Conservation (phyloP, 371 early-diverging fungal species). For the Rhizomucor pusillus region DNA sequence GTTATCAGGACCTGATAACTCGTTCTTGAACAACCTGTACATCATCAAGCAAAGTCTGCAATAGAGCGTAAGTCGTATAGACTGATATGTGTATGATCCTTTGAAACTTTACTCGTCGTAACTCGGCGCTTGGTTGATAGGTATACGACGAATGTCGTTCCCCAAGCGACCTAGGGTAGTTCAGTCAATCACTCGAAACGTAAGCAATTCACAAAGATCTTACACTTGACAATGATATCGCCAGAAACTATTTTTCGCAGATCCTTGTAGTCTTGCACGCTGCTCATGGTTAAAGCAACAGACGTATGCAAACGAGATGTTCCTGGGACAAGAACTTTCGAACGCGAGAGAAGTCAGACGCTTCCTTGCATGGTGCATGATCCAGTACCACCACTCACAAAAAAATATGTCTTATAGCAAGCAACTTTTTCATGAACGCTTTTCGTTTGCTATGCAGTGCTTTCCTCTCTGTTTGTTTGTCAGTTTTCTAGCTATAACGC, state of each 20-base stretch:
- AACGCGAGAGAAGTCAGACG: no score
- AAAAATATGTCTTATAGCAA: no score
- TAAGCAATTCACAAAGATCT: neutral
- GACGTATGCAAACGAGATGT: no score
- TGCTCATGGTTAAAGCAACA: no score
- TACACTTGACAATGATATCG: conserved; percentile 46
- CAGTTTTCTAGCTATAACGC: no score
- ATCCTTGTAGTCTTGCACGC: conserved; percentile 27
- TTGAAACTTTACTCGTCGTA: conserved; percentile 44
- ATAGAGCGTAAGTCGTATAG: neutral
- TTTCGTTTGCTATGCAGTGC: no score
- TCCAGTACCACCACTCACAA: no score
- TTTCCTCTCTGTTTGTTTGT: no score
- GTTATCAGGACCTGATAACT: conserved; percentile 44
- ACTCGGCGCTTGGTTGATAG: conserved; percentile 55
- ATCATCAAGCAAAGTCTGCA: conserved; percentile 53
- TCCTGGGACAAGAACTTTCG: no score
- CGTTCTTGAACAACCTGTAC: conserved; percentile 46
- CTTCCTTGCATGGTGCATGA: no score
- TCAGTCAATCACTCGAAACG: neutral
- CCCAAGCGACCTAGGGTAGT: conserved; percentile 27
- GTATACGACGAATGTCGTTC: conserved; percentile 46
- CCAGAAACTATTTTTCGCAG: conserved; percentile 45
- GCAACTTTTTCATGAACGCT: no score
- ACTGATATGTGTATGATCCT: neutral